Conservation (phyloP, 2,329 filamentous ascomycete genomes). For the Neospermospora avenae region DNA sequence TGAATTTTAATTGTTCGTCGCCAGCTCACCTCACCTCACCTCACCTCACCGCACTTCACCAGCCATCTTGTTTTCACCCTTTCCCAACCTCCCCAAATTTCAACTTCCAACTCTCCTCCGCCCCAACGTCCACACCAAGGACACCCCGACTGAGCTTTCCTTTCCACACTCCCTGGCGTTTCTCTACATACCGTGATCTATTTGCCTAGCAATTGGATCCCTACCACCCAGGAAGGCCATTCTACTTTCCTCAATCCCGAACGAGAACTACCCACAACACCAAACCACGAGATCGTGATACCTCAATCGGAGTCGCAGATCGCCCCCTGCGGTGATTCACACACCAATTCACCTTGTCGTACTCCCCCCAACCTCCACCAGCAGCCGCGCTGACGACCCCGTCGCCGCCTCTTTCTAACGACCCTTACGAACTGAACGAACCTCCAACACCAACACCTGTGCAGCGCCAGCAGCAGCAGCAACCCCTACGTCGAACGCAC, state of each 20-base stretch:
- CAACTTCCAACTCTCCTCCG: neutral
- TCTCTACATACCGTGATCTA: neutral
- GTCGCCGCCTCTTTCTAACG: slow-evolving; percentile 31
- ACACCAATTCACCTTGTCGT: slow-evolving; percentile 31
- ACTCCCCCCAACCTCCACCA: slow-evolving; percentile 17
- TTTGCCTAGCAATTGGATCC: neutral
- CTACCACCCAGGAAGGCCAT: slow-evolving; percentile 4
- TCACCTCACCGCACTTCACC: slow-evolving; percentile 7
- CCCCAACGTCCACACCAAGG: slow-evolving; percentile 5
- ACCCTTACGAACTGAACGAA: slow-evolving; percentile 37
- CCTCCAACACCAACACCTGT: slow-evolving; percentile 28
- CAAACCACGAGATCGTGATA: slow-evolving; percentile 9
- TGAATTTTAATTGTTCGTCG: slow-evolving; percentile 2
- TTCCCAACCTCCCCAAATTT: slow-evolving; percentile 15
- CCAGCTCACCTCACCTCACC: neutral
- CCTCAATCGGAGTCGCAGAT: slow-evolving; percentile 10
- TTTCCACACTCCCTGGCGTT: slow-evolving; percentile 7
- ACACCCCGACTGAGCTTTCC: slow-evolving; percentile 4
- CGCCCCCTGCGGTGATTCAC: slow-evolving; percentile 17
- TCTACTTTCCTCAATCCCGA: slow-evolving; percentile 7
- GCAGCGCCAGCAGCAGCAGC: slow-evolving; percentile 35
- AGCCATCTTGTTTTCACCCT: slow-evolving; percentile 19
- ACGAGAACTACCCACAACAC: slow-evolving; percentile 4
- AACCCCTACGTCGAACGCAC: slow-evolving; percentile 30
- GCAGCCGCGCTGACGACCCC: slow-evolving; percentile 34